These are phyloP conservation scores for Triticum monococcum DNA, from an alignment of 176 grass and related monocot species.

Conservation along the genomic window DNA sequence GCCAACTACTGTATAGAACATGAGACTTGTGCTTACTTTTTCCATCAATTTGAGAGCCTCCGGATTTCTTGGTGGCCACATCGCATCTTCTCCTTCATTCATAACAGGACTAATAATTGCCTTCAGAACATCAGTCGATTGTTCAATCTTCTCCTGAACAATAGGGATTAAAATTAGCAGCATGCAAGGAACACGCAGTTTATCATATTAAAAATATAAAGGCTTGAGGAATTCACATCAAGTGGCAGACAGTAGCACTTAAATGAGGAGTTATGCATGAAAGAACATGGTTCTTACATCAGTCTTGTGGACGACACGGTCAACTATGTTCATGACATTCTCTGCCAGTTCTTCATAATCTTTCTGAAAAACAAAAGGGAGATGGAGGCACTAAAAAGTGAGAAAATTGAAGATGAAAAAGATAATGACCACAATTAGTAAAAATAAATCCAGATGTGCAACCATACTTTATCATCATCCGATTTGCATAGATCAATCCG, in stretches of 20 bases:
- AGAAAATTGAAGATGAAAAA: background rate
- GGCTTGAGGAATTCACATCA: background rate
- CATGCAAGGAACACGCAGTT: background rate
- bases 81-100: constrained; percentile 61
- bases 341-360: constrained; percentile 88
- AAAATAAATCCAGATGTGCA: constrained; percentile 42
- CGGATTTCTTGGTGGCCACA: constrained; percentile 76
- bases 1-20: background rate
- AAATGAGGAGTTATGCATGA: background rate
- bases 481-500: constrained; percentile 84
- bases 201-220: background rate
- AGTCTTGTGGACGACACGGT: constrained; percentile 91
- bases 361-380: constrained; percentile 45
- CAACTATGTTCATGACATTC: constrained; percentile 87
- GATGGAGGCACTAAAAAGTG: background rate
- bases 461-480: constrained; percentile 94
- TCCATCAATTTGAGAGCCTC: constrained; percentile 75
- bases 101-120: constrained; percentile 74
- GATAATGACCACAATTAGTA: background rate
- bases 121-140: constrained; percentile 89
- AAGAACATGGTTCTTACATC: constrained; percentile 53
- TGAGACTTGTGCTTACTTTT: constrained; percentile 38
- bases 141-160: constrained; percentile 84
- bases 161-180: constrained; percentile 26
- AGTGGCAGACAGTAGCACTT: background rate